Conservation (phyloP, 441 rosid genomes). For the Adansonia rubrostipa region DNA sequence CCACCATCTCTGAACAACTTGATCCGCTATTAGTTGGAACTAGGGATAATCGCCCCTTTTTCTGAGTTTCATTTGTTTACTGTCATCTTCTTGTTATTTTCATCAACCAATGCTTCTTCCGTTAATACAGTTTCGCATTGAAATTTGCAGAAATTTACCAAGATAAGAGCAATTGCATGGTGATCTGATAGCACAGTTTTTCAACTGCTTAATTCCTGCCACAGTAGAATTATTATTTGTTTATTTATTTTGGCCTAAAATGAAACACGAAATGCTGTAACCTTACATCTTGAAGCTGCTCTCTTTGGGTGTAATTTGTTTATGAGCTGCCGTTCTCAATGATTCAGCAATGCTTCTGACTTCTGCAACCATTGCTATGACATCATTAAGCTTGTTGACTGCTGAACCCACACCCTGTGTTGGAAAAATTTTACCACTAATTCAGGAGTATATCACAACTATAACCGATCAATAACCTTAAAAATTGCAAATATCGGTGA, state of each 20-base stretch:
- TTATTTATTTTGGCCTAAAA: not conserved
- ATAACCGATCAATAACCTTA: not conserved
- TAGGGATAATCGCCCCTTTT: too few relatives aligned
- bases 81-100: not conserved
- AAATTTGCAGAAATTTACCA: not conserved
- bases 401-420: slow-evolving; percentile 65
- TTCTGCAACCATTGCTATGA: slow-evolving; percentile 67
- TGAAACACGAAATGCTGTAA: not conserved
- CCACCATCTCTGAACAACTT: too few relatives aligned
- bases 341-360: slow-evolving; percentile 61
- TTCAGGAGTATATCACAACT: not conserved
- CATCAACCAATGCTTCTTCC: not conserved
- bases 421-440: not conserved
- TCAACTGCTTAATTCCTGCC: not conserved
- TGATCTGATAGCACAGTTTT: not conserved
- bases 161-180: not conserved
- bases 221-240: too few relatives aligned
- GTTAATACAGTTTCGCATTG: not conserved
- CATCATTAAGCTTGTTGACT: slow-evolving; percentile 61
- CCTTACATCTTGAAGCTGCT: slow-evolving; percentile 26
- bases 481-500: not conserved
- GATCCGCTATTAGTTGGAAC: too few relatives aligned
- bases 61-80: not conserved
- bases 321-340: slow-evolving; percentile 28
- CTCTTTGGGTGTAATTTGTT: slow-evolving; percentile 6